Evolutionary conservation across 176 grass and related monocot species (phyloP).

Genomic region (Saccharum spontaneum): DNA sequence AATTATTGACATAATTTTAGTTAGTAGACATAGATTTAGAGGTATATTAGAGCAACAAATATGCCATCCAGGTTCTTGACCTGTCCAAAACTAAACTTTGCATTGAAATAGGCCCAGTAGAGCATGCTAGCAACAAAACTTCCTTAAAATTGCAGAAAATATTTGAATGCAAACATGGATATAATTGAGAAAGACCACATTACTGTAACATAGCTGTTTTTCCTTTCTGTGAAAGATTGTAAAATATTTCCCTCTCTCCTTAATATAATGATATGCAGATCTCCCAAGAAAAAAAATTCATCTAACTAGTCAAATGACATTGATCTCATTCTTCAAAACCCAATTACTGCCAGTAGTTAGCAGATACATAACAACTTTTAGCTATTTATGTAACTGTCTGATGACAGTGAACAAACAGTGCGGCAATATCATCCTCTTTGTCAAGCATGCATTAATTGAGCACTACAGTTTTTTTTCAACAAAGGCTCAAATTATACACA

Average conservation of each 20-base stretch:
- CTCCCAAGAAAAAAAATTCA: neutral
- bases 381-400: neutral
- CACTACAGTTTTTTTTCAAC: neutral
- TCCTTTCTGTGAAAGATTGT: neutral
- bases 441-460: neutral
- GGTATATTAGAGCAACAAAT: neutral
- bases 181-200: neutral
- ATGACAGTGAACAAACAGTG: neutral
- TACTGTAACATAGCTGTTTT: neutral
- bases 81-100: neutral
- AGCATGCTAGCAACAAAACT: neutral
- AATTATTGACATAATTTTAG: neutral
- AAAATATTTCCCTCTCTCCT: neutral
- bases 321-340: neutral
- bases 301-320: neutral
- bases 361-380: neutral
- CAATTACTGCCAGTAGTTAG: neutral
- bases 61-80: neutral
- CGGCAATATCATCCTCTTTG: neutral
- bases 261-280: neutral
- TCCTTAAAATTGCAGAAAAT: neutral
- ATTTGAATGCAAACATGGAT: neutral
- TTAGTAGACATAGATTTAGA: neutral
- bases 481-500: neutral
- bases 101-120: neutral